Conservation (phyloP, 2,329 filamentous ascomycete species). For the Fusarium sp. region DNA sequence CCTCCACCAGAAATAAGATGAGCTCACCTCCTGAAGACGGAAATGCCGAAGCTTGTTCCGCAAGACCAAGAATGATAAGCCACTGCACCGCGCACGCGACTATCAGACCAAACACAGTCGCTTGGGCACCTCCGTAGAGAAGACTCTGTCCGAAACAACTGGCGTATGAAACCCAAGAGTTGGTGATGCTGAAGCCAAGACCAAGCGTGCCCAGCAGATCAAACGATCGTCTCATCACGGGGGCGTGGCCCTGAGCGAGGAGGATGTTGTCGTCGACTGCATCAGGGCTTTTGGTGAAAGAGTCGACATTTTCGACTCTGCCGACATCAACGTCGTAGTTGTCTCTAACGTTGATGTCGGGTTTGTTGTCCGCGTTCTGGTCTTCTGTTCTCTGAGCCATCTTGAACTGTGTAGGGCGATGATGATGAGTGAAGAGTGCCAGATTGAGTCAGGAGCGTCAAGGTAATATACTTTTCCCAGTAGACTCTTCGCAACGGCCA, state of each 20-base stretch:
- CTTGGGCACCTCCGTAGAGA: neutral
- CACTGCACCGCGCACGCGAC: neutral
- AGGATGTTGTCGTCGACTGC: neutral
- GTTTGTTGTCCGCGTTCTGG: neutral
- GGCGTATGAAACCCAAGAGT: neutral
- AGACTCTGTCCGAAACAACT: neutral
- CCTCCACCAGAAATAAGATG: rapidly evolving
- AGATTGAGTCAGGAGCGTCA: neutral
- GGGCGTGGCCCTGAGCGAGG: neutral
- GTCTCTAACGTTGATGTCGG: neutral
- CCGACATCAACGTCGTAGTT: neutral
- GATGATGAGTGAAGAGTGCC: neutral
- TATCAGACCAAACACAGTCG: neutral
- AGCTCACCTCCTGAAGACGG: neutral
- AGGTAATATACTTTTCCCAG: neutral
- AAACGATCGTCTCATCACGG: neutral
- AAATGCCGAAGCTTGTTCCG: neutral
- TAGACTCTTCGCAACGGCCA: neutral
- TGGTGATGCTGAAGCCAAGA: neutral
- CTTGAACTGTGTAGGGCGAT: rapidly evolving
- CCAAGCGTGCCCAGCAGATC: neutral
- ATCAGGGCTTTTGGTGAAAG: neutral
- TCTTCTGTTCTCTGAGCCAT: neutral
- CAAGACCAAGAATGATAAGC: neutral
- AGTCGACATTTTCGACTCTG: neutral